Evolutionary conservation across 2,329 filamentous ascomycete species (phyloP).

Genomic region (Phaeosphaeriaceae sp.): DNA sequence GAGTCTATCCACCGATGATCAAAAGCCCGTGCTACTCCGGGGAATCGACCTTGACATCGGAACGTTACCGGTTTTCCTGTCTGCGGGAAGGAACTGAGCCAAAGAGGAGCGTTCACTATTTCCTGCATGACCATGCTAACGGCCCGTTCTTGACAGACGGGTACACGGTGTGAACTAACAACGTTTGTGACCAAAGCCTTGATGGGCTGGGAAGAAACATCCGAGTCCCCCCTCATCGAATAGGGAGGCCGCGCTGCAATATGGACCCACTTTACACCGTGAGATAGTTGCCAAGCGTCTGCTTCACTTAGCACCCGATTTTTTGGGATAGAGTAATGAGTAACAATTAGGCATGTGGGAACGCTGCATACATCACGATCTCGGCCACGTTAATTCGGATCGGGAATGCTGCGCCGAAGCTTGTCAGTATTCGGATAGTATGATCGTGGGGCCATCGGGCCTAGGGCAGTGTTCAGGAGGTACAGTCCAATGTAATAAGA

Average conservation of each 20-base stretch:
- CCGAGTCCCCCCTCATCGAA: no score
- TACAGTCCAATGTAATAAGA: neutral
- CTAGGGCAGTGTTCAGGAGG: neutral
- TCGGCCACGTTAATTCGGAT: neutral
- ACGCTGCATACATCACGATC: neutral
- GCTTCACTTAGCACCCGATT: no score
- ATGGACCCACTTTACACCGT: no score
- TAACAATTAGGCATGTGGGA: neutral
- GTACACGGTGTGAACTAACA: neutral
- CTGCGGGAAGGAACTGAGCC: no score
- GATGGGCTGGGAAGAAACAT: no score
- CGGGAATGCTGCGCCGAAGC: neutral
- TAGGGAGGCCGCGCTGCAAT: no score
- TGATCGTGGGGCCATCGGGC: neutral
- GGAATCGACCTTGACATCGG: no score
- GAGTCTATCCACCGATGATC: no score
- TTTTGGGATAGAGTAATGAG: neutral
- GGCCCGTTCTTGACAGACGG: neutral
- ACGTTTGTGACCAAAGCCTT: neutral
- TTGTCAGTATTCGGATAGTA: neutral
- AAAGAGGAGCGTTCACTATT: no score
- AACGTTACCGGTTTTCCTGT: no score
- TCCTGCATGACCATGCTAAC: neutral
- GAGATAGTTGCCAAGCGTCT: no score
- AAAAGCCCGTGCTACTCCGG: no score